These are phyloP conservation scores for Phytophthora cryptogea DNA, from an alignment of 352 stramenopile species.

Conservation along the genomic window DNA sequence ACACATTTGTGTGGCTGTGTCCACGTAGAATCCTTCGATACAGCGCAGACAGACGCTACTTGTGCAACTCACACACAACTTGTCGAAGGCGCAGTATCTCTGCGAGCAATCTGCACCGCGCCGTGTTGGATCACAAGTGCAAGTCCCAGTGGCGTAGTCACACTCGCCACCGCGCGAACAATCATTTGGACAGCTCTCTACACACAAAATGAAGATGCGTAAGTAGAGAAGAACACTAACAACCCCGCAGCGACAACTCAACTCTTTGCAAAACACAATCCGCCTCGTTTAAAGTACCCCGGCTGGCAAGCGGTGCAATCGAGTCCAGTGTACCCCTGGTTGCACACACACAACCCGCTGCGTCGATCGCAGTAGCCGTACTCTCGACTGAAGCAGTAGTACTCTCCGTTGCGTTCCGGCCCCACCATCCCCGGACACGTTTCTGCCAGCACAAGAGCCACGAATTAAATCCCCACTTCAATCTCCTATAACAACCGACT, in stretches of 20 bases:
- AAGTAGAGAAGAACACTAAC: neutral
- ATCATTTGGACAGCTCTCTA: conserved; percentile 87
- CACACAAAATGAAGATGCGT: neutral
- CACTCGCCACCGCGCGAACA: conserved; percentile 89
- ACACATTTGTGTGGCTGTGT: conserved; percentile 67
- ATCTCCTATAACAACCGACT: conserved; percentile 38
- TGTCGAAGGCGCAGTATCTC: conserved; percentile 72
- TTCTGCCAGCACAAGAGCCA: conserved; percentile 41
- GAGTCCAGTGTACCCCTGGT: conserved; percentile 92
- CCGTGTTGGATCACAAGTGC: conserved; percentile 73
- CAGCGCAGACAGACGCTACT: conserved; percentile 82
- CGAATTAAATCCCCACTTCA: neutral
- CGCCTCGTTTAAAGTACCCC: conserved; percentile 85
- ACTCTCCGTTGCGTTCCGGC: conserved; percentile 87
- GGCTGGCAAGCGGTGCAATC: conserved; percentile 89
- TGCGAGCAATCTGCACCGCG: conserved; percentile 84
- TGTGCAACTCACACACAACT: conserved; percentile 89
- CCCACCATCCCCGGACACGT: conserved; percentile 86
- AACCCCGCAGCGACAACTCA: neutral
- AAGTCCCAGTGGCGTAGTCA: conserved; percentile 89
- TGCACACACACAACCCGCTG: conserved; percentile 94
- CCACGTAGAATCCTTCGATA: conserved; percentile 86
- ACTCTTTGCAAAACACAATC: conserved; percentile 91
- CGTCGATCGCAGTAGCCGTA: conserved; percentile 95
- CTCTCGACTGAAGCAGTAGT: conserved; percentile 91